phyloP scores from a whole-genome alignment of 768 basidiomycete species.

The Amanita exitialis region DNA sequence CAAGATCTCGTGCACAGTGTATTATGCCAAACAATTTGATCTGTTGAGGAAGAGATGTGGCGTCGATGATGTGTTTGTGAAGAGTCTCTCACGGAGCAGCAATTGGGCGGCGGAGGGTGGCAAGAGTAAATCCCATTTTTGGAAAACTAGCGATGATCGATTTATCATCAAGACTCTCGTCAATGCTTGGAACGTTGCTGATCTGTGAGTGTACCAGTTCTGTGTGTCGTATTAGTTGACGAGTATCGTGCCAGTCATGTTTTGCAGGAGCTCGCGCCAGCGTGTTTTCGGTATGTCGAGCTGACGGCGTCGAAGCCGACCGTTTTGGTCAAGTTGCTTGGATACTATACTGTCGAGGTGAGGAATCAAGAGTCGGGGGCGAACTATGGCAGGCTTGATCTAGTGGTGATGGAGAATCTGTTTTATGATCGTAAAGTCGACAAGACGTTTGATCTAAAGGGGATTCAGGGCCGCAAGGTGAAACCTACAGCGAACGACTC shows the following conservation, averaged over 20 bases:
- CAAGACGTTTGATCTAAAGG: constrained; percentile 77
- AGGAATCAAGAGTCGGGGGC: constrained; percentile 60
- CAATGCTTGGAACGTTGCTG: constrained; percentile 81
- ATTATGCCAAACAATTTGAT: constrained; percentile 79
- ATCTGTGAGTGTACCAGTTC: constrained; percentile 43
- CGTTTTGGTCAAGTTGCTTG: constrained; percentile 68
- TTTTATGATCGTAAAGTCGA: constrained; percentile 61
- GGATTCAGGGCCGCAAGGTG: constrained; percentile 69
- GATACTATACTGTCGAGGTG: constrained; percentile 74
- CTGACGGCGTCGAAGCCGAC: constrained; percentile 56
- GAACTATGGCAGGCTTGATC: constrained; percentile 58
- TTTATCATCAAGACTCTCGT: constrained; percentile 83
- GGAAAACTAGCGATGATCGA: constrained; percentile 70
- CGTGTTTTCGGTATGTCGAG: constrained; percentile 75
- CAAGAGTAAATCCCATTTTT: constrained; percentile 74
- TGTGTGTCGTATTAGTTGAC: background rate
- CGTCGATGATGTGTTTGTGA: constrained; percentile 47
- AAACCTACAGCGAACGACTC: constrained; percentile 31
- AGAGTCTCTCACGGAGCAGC: constrained; percentile 47
- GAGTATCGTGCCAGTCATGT: constrained; percentile 45
- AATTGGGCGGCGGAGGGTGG: constrained; percentile 74
- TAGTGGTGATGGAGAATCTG: constrained; percentile 81
- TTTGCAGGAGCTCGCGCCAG: constrained; percentile 64
- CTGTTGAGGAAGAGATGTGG: constrained; percentile 54
- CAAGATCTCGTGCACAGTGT: constrained; percentile 74